Conservation (phyloP, 1,139 yeast species). For the Scheffersomyces illinoinensis region DNA sequence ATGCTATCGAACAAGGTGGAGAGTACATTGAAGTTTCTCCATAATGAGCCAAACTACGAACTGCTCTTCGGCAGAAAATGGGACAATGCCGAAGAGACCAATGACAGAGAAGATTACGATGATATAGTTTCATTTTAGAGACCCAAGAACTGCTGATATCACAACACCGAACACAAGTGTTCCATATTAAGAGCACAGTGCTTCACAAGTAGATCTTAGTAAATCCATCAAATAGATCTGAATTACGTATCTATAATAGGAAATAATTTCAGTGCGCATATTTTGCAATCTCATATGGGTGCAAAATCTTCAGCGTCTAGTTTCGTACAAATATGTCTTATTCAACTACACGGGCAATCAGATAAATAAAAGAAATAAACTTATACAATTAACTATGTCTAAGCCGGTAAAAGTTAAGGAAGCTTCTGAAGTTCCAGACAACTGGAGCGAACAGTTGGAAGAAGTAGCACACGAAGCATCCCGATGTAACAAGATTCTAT, state of each 20-base stretch:
- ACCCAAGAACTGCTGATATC: no score
- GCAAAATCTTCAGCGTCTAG: neutral
- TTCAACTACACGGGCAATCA: neutral
- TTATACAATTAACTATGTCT: neutral
- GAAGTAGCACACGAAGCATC: conserved; percentile 9
- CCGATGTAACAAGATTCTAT: conserved; percentile 3
- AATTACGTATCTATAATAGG: no score
- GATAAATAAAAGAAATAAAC: neutral
- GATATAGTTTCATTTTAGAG: conserved; percentile 7
- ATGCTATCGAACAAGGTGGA: conserved; percentile 19
- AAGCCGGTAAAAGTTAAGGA: neutral
- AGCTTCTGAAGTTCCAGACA: neutral
- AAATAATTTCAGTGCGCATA: neutral
- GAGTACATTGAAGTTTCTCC: conserved; percentile 17
- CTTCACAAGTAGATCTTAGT: neutral
- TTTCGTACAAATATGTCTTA: neutral
- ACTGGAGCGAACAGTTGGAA: conserved; percentile 6
- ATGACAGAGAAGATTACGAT: conserved; percentile 6
- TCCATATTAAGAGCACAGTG: neutral
- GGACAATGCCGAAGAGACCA: neutral
- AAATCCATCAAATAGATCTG: no score
- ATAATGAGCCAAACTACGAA: conserved; percentile 15
- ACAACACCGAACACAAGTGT: no score
- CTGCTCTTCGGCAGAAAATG: conserved; percentile 8
- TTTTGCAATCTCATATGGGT: conserved; percentile 5